phyloP scores from a whole-genome alignment of 306 rosid genomes.

The Prunus campanulata region DNA sequence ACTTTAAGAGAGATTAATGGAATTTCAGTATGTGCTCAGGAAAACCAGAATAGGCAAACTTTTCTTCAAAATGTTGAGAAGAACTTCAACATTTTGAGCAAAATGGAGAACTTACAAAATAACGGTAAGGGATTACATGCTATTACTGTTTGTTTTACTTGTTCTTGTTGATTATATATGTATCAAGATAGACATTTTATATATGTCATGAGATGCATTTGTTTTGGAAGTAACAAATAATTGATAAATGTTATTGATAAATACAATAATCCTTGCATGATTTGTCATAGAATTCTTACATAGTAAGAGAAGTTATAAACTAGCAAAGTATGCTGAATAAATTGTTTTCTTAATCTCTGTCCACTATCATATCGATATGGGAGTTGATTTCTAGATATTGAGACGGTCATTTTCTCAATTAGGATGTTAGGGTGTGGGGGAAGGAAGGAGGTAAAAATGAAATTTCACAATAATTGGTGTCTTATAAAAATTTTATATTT shows the following conservation, averaged over 20 bases:
- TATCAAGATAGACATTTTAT: neutral
- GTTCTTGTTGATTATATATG: neutral
- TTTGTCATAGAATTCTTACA: neutral
- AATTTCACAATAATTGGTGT: neutral
- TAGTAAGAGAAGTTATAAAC: neutral
- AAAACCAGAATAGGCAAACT: constrained; percentile 54
- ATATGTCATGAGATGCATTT: neutral
- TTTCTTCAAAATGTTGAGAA: constrained; percentile 79
- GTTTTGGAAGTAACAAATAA: neutral
- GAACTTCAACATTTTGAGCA: constrained; percentile 50
- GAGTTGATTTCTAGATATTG: neutral
- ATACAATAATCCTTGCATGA: neutral
- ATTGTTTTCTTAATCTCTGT: neutral
- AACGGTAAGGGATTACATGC: constrained; percentile 45
- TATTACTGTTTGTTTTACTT: constrained; percentile 1
- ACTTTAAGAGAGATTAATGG: constrained; percentile 81
- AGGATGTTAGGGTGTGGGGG: neutral
- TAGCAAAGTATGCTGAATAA: neutral
- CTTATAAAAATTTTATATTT: too few relatives aligned
- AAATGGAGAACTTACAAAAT: constrained; percentile 51
- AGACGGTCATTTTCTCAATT: neutral
- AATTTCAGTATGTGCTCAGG: constrained; percentile 45
- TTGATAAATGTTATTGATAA: neutral
- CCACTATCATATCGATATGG: neutral
- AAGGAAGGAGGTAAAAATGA: neutral